These are phyloP conservation scores for Galium porrigens DNA, from an alignment of 305 asterid genomes.

Conservation along the genomic window DNA sequence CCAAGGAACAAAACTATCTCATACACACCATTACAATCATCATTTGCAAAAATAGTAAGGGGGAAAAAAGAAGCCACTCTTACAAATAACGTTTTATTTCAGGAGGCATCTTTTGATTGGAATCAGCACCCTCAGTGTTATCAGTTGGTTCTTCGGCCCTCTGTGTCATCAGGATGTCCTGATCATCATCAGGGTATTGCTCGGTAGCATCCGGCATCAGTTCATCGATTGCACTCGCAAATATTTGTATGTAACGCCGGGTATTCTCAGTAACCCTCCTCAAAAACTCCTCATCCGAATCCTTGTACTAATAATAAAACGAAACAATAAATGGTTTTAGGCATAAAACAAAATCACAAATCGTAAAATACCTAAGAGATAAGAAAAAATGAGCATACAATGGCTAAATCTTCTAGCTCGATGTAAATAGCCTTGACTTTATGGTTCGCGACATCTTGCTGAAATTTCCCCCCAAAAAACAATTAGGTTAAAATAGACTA, in stretches of 20 bases:
- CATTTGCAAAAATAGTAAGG: background rate
- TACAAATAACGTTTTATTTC: conserved; percentile 76
- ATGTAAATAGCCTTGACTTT: conserved; percentile 59
- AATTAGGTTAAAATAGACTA: background rate
- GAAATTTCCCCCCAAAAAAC: conserved; percentile 9
- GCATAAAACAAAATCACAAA: background rate
- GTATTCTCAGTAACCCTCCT: conserved; percentile 69
- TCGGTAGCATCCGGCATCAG: conserved; percentile 84
- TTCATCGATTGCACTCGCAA: conserved; percentile 73
- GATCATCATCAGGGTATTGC: conserved; percentile 64
- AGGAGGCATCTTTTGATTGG: conserved; percentile 73
- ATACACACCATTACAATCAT: background rate
- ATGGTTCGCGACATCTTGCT: conserved; percentile 94
- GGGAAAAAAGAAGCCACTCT: conserved; percentile 12
- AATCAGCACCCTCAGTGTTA: conserved; percentile 48
- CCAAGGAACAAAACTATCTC: background rate
- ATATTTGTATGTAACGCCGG: conserved; percentile 55
- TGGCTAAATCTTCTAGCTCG: conserved; percentile 67
- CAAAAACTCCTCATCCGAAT: conserved; percentile 70
- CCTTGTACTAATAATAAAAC: conserved; percentile 43
- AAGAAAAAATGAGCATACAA: conserved; percentile 23
- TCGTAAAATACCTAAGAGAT: background rate
- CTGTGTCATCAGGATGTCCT: conserved; percentile 71
- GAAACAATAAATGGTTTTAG: background rate
- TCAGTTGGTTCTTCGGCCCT: conserved; percentile 59